A percentile compares a stretch with the other conserved stretches of the same genome.
Evolutionary conservation across 768 basidiomycete genomes (phyloP).

Genomic region (Termitomyces sp.): DNA sequence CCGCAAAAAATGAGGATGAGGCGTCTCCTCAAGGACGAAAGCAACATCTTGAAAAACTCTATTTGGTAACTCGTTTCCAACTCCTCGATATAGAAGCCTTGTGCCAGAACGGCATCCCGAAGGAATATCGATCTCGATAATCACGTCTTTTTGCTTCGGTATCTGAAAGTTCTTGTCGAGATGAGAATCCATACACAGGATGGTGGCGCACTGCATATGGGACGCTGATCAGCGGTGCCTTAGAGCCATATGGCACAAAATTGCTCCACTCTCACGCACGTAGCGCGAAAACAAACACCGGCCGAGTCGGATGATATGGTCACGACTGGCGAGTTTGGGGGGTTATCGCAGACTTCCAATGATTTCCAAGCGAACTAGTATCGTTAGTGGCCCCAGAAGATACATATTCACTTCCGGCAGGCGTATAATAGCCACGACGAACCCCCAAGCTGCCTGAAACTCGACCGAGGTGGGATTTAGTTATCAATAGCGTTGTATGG

Average conservation of each 20-base stretch:
- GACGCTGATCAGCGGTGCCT: not conserved
- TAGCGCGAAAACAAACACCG: not conserved
- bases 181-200: not conserved
- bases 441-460: slow-evolving; percentile 7
- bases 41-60: slow-evolving; percentile 61
- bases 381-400: not conserved
- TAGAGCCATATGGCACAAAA: not conserved
- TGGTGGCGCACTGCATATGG: not conserved
- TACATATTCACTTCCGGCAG: no score
- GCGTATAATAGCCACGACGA: no score
- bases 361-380: not conserved
- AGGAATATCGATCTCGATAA: no score
- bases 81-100: no score
- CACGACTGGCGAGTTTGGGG: not conserved
- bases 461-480: slow-evolving; percentile 27
- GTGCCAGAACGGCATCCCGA: no score
- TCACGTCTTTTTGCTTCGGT: no score
- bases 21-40: slow-evolving; percentile 57
- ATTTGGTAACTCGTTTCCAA: no score
- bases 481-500: slow-evolving; percentile 18
- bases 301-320: not conserved
- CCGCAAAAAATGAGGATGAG: slow-evolving; percentile 52
- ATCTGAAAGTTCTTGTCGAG: not conserved
- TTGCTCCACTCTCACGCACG: not conserved
- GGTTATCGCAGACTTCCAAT: not conserved